Evolutionary conservation across 2,329 filamentous ascomycete species (phyloP).

Genomic region (Aspergillus latus): DNA sequence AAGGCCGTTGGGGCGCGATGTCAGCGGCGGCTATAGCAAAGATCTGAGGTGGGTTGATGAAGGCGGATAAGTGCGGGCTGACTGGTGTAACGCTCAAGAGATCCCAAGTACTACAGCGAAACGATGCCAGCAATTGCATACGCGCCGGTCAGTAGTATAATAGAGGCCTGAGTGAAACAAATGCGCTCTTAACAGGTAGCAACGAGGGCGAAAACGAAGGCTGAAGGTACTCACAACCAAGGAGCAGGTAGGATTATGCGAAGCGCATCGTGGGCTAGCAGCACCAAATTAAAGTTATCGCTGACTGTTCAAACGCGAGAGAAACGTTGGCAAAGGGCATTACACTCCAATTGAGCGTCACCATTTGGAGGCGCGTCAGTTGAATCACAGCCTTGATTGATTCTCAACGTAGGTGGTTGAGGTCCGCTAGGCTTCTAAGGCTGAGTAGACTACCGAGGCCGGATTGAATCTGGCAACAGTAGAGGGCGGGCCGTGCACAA

Average conservation of each 20-base stretch:
- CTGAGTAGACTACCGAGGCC: background rate
- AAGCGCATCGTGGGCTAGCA: conserved; percentile 20
- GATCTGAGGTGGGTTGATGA: background rate
- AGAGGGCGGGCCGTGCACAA: conserved; percentile 14
- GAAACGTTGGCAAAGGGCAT: conserved; percentile 11
- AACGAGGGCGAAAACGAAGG: background rate
- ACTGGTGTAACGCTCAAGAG: background rate
- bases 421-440: background rate
- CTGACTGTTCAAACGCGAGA: conserved; percentile 8
- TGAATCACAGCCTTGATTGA: background rate
- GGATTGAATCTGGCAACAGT: conserved; percentile 1
- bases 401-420: background rate
- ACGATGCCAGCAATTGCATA: background rate
- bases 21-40: background rate
- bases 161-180: background rate
- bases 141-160: background rate
- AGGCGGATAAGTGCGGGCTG: background rate
- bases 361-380: conserved; percentile 16
- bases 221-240: conserved; percentile 15
- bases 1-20: background rate
- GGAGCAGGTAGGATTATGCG: conserved; percentile 14
- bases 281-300: conserved; percentile 9
- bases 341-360: conserved; percentile 18
- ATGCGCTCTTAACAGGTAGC: background rate
- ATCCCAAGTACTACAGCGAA: background rate